A percentile compares a stretch with the other conserved stretches of the same genome.
Evolutionary conservation across 1,284 basidiomycete genomes (phyloP).

Genomic region (Neonothopanus nambi): DNA sequence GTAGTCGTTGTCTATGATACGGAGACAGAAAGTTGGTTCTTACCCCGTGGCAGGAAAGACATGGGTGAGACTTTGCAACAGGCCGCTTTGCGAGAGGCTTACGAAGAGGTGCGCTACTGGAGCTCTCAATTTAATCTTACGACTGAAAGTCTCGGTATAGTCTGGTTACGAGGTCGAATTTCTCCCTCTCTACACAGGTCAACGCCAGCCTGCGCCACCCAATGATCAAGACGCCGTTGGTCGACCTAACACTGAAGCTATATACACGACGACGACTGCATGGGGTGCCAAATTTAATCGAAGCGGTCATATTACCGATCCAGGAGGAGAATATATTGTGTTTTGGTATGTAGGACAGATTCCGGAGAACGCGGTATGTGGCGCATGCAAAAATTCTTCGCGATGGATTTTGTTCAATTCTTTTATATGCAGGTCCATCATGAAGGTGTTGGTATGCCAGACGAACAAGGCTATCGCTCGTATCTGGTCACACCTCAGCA

Average conservation of each 20-base stretch:
- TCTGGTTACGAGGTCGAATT: slow-evolving; percentile 54
- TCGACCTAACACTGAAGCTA: slow-evolving; percentile 43
- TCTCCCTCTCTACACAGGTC: slow-evolving; percentile 42
- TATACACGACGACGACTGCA: slow-evolving; percentile 38
- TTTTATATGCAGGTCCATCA: slow-evolving; percentile 39
- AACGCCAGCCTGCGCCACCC: slow-evolving; percentile 41
- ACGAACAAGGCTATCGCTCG: slow-evolving; percentile 49
- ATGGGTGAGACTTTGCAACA: slow-evolving; percentile 58
- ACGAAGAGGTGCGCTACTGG: slow-evolving; percentile 55
- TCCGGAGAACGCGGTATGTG: slow-evolving; percentile 48
- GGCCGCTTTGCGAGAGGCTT: slow-evolving; percentile 59
- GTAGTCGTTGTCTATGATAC: slow-evolving; percentile 46
- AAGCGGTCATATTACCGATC: slow-evolving; percentile 16
- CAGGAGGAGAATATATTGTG: slow-evolving; percentile 49
- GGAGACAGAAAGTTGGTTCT: slow-evolving; percentile 44
- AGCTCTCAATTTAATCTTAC: slow-evolving; percentile 1
- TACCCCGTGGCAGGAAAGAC: slow-evolving; percentile 66
- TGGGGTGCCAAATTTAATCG: slow-evolving; percentile 28
- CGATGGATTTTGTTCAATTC: background rate
- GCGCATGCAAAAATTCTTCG: background rate
- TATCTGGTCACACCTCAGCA: slow-evolving; percentile 34
- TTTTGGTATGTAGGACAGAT: slow-evolving; percentile 58
- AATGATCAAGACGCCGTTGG: slow-evolving; percentile 13
- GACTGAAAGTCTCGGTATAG: slow-evolving; percentile 29
- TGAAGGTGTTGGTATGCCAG: slow-evolving; percentile 52